phyloP scores from a whole-genome alignment of 306 rosid species.

The Astragalus membranaceus region DNA sequence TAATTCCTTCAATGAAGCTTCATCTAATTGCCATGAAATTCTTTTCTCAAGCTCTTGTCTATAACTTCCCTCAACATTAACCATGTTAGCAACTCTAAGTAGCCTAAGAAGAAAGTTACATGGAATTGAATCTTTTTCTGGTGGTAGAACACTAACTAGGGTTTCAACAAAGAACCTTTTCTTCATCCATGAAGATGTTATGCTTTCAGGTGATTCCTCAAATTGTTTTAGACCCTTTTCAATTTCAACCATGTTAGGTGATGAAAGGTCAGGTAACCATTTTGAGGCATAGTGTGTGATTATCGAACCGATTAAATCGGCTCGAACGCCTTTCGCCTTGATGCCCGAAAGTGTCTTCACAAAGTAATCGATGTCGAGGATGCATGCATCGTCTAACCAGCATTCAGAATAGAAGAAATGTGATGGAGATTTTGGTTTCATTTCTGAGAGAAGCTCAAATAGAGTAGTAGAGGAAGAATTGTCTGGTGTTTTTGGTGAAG shows the following conservation, averaged over 20 bases:
- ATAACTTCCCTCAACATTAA: slow-evolving; percentile 55
- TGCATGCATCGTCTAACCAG: slow-evolving; percentile 85
- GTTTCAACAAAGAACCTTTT: slow-evolving; percentile 92
- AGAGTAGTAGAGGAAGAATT: not conserved
- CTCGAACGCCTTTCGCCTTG: slow-evolving; percentile 75
- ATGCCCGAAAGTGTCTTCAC: slow-evolving; percentile 79
- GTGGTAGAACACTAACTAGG: slow-evolving; percentile 76
- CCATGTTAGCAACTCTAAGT: slow-evolving; percentile 83
- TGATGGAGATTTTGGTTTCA: slow-evolving; percentile 43
- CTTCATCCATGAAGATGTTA: slow-evolving; percentile 76
- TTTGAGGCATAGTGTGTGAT: slow-evolving; percentile 87
- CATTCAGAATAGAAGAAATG: slow-evolving; percentile 51
- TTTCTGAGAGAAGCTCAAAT: slow-evolving; percentile 23
- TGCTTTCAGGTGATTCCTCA: slow-evolving; percentile 49
- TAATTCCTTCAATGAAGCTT: slow-evolving; percentile 70
- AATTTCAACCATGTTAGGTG: slow-evolving; percentile 9
- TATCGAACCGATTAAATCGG: slow-evolving; percentile 71
- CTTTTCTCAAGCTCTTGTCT: slow-evolving; percentile 69
- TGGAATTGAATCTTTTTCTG: slow-evolving; percentile 76
- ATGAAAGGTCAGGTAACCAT: slow-evolving; percentile 90
- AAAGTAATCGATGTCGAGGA: slow-evolving; percentile 92
- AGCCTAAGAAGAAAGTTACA: slow-evolving; percentile 84
- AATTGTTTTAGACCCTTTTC: slow-evolving; percentile 27
- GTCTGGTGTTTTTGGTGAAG: not conserved
- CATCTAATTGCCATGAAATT: slow-evolving; percentile 71